phyloP scores from a whole-genome alignment of 345 rosid species.

The Hibiscus syriacus region DNA sequence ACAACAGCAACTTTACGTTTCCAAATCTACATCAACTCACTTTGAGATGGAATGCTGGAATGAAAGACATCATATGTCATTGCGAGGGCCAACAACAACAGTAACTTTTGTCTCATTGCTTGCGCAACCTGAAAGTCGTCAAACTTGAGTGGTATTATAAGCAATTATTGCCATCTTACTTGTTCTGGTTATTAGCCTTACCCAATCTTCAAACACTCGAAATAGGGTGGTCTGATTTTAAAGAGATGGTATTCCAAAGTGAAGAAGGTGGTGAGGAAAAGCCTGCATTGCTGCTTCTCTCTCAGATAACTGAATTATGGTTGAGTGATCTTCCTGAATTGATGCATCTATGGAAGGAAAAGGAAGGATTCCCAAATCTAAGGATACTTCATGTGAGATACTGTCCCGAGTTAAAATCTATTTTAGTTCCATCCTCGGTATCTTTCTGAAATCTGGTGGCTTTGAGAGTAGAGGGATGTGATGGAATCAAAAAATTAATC shows the following conservation, averaged over 20 bases:
- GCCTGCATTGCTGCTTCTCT: not conserved
- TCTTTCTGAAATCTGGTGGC: not conserved
- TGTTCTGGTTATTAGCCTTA: not conserved
- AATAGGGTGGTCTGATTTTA: not conserved
- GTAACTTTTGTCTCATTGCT: not conserved
- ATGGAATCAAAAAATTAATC: not conserved
- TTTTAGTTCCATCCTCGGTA: not conserved
- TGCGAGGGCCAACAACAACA: not conserved
- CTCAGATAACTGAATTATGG: not conserved
- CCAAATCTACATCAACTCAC: not conserved
- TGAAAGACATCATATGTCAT: not conserved
- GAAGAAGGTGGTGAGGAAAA: not conserved
- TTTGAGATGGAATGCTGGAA: not conserved
- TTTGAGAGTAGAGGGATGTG: not conserved
- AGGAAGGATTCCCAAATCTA: not conserved
- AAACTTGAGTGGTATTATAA: rapidly evolving
- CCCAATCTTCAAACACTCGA: not conserved
- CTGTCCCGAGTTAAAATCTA: not conserved
- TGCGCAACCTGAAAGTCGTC: not conserved
- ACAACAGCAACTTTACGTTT: not conserved
- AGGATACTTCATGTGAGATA: not conserved
- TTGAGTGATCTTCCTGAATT: not conserved
- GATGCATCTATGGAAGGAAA: not conserved
- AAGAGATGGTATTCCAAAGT: not conserved
- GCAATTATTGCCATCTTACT: not conserved